phyloP scores from a whole-genome alignment of 1,139 yeast genomes.

The Sugiyamaella pinicola region DNA sequence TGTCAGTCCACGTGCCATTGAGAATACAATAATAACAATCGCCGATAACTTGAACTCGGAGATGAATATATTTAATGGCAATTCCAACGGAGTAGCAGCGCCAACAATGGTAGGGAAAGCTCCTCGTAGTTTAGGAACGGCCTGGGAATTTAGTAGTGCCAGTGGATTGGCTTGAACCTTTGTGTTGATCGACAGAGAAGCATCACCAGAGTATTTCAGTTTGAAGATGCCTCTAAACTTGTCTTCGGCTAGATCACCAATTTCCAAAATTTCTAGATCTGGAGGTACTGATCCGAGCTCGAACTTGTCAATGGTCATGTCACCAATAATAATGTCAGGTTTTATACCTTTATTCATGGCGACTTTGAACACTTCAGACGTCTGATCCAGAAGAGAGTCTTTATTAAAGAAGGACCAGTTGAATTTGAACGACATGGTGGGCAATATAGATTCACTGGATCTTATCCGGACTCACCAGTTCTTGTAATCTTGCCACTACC shows the following conservation, averaged over 20 bases:
- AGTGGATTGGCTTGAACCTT: constrained; percentile 67
- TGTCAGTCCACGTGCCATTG: constrained; percentile 69
- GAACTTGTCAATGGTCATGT: constrained; percentile 66
- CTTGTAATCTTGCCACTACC: not conserved
- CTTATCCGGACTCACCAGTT: not conserved
- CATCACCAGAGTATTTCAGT: constrained; percentile 70
- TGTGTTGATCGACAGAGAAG: constrained; percentile 66
- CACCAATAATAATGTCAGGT: constrained; percentile 73
- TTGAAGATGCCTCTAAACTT: constrained; percentile 74
- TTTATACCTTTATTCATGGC: constrained; percentile 72
- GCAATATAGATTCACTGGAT: not conserved
- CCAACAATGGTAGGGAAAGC: constrained; percentile 38
- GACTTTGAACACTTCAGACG: constrained; percentile 66
- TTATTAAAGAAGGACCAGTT: constrained; percentile 75
- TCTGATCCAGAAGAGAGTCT: constrained; percentile 62
- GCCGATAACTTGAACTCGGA: constrained; percentile 66
- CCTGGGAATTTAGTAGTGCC: constrained; percentile 52
- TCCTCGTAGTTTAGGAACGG: constrained; percentile 37
- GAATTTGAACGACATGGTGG: constrained; percentile 70
- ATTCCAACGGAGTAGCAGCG: constrained; percentile 60
- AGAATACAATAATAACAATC: constrained; percentile 69
- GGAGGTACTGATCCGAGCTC: constrained; percentile 76
- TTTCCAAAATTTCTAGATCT: constrained; percentile 68
- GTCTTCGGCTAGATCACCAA: constrained; percentile 71
- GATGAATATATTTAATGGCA: constrained; percentile 66